These are phyloP conservation scores for Trametes maxima DNA, from an alignment of 768 basidiomycete genomes.

Conservation along the genomic window DNA sequence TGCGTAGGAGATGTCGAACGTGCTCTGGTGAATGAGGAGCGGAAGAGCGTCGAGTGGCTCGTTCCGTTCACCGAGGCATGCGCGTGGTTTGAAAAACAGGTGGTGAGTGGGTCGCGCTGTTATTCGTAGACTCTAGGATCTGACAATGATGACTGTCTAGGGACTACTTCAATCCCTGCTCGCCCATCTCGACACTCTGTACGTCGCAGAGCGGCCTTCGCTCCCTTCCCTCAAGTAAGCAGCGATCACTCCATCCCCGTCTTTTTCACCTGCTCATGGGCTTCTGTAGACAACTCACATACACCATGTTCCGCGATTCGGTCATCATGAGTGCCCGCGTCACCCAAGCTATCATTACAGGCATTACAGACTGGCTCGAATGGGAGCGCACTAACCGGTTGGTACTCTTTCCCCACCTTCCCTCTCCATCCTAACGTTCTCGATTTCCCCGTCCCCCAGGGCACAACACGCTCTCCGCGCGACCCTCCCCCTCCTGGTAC, in stretches of 20 bases:
- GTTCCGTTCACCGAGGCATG: constrained; percentile 54
- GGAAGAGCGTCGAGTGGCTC: constrained; percentile 53
- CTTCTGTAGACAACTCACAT: constrained; percentile 50
- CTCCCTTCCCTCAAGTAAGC: constrained; percentile 50
- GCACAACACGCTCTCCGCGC: constrained; percentile 41
- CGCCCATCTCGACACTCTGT: constrained; percentile 72
- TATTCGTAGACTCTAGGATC: neutral
- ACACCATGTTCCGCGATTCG: constrained; percentile 48
- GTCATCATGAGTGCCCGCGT: constrained; percentile 55
- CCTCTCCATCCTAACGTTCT: neutral
- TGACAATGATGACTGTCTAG: constrained; percentile 37
- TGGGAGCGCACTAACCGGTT: constrained; percentile 52
- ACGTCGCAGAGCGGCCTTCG: constrained; percentile 46
- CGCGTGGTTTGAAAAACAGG: constrained; percentile 63
- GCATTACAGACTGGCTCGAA: constrained; percentile 53
- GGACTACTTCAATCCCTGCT: constrained; percentile 61
- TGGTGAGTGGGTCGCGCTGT: constrained; percentile 48
- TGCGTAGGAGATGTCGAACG: constrained; percentile 46
- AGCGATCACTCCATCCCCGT: neutral
- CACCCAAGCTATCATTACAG: constrained; percentile 43
- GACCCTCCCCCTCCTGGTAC: constrained; percentile 52
- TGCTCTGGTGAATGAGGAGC: constrained; percentile 37
- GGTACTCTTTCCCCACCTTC: constrained; percentile 27
- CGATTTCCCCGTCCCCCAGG: constrained; percentile 28
- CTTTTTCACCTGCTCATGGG: neutral